A percentile compares a stretch with the other conserved stretches of the same genome.
Evolutionary conservation across 768 basidiomycete genomes (phyloP).

Genomic region (Dictyophora rubrovolvata): DNA sequence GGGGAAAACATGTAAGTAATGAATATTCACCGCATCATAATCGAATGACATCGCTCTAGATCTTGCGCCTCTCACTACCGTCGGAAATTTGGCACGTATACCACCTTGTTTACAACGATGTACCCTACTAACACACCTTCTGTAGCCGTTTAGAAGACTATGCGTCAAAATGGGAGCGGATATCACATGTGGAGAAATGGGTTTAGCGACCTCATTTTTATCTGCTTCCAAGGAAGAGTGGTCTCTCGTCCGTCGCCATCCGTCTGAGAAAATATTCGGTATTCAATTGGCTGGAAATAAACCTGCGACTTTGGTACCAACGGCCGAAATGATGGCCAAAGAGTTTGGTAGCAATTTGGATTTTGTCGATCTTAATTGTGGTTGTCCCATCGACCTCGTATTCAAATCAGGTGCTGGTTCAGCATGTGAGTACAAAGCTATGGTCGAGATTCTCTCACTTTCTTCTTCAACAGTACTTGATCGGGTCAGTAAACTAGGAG

Average conservation of each 20-base stretch:
- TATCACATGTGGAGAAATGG: slow-evolving; percentile 97
- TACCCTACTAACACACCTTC: slow-evolving; percentile 1
- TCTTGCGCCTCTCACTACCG: slow-evolving; percentile 82
- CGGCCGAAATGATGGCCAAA: slow-evolving; percentile 70
- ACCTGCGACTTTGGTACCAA: slow-evolving; percentile 63
- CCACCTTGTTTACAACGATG: not conserved
- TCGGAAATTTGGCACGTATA: slow-evolving; percentile 75
- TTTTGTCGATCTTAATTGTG: slow-evolving; percentile 93
- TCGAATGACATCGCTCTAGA: slow-evolving; percentile 24
- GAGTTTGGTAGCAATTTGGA: slow-evolving; percentile 62
- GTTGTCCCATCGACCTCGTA: slow-evolving; percentile 95
- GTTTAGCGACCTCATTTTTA: slow-evolving; percentile 84
- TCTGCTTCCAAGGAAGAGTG: slow-evolving; percentile 88
- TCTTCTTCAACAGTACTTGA: slow-evolving; percentile 40
- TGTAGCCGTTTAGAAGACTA: slow-evolving; percentile 83
- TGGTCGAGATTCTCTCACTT: not conserved
- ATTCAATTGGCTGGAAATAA: slow-evolving; percentile 90
- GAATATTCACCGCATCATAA: slow-evolving; percentile 24
- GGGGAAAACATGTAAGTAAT: slow-evolving; percentile 70
- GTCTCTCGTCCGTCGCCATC: slow-evolving; percentile 84
- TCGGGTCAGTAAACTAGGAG: slow-evolving; percentile 68
- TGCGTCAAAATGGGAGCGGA: slow-evolving; percentile 83
- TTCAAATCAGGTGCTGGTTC: slow-evolving; percentile 87
- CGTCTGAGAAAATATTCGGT: slow-evolving; percentile 79
- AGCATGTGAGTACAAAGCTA: slow-evolving; percentile 48